These are phyloP conservation scores for Suillus bovinus DNA, from an alignment of 768 basidiomycete genomes.

Conservation along the genomic window DNA sequence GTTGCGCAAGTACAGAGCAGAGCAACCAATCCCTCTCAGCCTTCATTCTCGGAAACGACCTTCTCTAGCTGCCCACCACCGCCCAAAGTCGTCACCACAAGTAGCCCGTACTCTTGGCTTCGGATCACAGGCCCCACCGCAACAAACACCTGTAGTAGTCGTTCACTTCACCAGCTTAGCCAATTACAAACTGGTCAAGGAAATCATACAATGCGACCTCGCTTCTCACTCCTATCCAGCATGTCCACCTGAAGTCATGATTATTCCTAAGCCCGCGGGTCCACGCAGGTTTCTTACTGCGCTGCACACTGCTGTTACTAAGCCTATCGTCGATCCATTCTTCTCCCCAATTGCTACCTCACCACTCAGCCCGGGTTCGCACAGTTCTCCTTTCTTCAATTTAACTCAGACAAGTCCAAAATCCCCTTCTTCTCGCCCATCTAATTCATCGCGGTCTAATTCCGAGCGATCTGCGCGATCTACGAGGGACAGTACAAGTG, in stretches of 20 bases:
- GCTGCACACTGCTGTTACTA: slow-evolving; percentile 85
- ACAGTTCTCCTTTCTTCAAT: slow-evolving; percentile 46
- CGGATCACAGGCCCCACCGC: slow-evolving; percentile 26
- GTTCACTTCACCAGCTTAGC: slow-evolving; percentile 90
- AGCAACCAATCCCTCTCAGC: slow-evolving; percentile 42
- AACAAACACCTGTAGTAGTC: slow-evolving; percentile 44
- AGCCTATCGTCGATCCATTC: slow-evolving; percentile 86
- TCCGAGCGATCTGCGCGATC: slow-evolving; percentile 67
- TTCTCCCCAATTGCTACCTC: slow-evolving; percentile 95
- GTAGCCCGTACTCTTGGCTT: slow-evolving; percentile 58
- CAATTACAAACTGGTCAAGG: slow-evolving; percentile 88
- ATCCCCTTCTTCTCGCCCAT: slow-evolving; percentile 46
- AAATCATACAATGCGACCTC: slow-evolving; percentile 66
- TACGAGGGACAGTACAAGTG: slow-evolving; percentile 43
- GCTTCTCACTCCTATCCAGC: slow-evolving; percentile 50
- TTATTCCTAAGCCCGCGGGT: slow-evolving; percentile 96
- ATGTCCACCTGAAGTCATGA: slow-evolving; percentile 85
- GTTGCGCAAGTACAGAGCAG: slow-evolving; percentile 64
- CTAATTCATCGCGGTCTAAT: slow-evolving; percentile 48
- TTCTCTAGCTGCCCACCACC: slow-evolving; percentile 62
- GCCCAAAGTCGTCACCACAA: slow-evolving; percentile 81
- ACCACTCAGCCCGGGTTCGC: slow-evolving; percentile 74
- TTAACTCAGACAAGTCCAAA: slow-evolving; percentile 35
- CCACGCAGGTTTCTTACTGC: slow-evolving; percentile 92
- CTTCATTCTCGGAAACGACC: slow-evolving; percentile 63